Base-by-base conservation (phyloP, 441 rosid genomes). In the Gossypium davidsonii region DNA sequence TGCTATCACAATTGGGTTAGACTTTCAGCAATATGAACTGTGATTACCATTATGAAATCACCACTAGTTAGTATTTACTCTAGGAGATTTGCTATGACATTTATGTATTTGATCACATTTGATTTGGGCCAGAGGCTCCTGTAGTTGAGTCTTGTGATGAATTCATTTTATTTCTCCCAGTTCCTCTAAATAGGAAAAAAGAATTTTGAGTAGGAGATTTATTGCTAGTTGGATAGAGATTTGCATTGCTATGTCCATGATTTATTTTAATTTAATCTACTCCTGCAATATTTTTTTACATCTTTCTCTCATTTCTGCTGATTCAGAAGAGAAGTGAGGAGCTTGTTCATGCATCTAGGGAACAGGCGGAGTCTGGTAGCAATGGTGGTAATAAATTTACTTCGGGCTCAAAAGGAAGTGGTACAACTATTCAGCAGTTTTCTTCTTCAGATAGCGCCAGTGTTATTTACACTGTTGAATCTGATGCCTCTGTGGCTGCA, bases 281-380 rank as follows among this genome's bases (percentile, higher is more conserved):
- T n/a, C 9, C 48, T 31, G 57, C 17, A 23, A 9, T 48, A 39
- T 44, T 4, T 2, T 37, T 70, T 21, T 70, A 1, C 48, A 42
- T 10, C 26, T 5, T 59, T 28, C 34, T 6, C 42, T 3, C 42
- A 6, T 52, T 52, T 52, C 8, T 68, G 10, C 14, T 53, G 2
- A 48, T 79, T 78, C 83, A 93, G 97, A 87, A 78, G 79, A 88
- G 83, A 82, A 82, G 90, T 60, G 85, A 90, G 82, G 91, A 86
- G 58, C 91, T 92, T 85, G 93, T 87, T 72, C 75, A 71, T 76
- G 83, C 88, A 21, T 83, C 94, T 52, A 78, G 84, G 69, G 94
- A 96, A 73, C 96, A 83, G 79, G 79, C 57, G 56, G 99, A 96
- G 69, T 76, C 80, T 58, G 74, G 31, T 42, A 82, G 67, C 77